A percentile compares a stretch with the other conserved stretches of the same genome.
Evolutionary conservation across 2,329 filamentous ascomycete species (phyloP).

Genomic region (Hyphodiscus sp.): DNA sequence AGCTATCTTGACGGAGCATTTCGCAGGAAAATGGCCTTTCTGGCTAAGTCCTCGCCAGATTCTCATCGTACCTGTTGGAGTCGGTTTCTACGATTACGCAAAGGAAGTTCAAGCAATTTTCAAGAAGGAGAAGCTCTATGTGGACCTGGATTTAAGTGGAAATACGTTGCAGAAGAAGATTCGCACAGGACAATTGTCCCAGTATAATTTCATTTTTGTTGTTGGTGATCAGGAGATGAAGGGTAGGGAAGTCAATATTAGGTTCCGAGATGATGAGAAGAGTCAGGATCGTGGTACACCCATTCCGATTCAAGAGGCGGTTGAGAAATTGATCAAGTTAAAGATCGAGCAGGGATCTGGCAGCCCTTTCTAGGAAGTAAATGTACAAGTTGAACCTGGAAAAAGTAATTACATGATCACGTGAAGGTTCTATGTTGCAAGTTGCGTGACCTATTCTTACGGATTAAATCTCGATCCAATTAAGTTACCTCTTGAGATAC

Average conservation of each 20-base stretch:
- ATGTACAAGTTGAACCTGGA: neutral
- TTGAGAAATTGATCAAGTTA: slow-evolving; percentile 48
- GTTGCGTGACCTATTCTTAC: no score
- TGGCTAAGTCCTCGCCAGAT: slow-evolving; percentile 83
- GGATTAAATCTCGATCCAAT: no score
- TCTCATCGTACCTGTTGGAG: slow-evolving; percentile 71
- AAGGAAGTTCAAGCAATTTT: slow-evolving; percentile 66
- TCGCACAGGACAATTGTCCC: slow-evolving; percentile 68
- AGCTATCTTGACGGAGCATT: slow-evolving; percentile 77
- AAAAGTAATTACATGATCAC: no score
- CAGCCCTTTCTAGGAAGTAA: slow-evolving; percentile 32
- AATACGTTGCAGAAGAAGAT: slow-evolving; percentile 91
- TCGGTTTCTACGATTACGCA: slow-evolving; percentile 65
- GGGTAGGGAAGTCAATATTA: slow-evolving; percentile 54
- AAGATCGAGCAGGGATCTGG: slow-evolving; percentile 38
- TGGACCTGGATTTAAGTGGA: slow-evolving; percentile 63
- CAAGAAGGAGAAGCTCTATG: slow-evolving; percentile 61
- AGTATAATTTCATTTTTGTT: slow-evolving; percentile 80
- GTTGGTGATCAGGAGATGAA: slow-evolving; percentile 57
- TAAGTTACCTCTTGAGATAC: no score
- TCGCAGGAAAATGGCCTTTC: slow-evolving; percentile 83
- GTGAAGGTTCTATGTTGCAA: no score
- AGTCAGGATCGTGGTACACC: slow-evolving; percentile 56
- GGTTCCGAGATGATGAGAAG: slow-evolving; percentile 56
- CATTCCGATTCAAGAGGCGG: slow-evolving; percentile 48